Conservation (phyloP, 331 rosid species). For the Erythrophleum ivorense region DNA sequence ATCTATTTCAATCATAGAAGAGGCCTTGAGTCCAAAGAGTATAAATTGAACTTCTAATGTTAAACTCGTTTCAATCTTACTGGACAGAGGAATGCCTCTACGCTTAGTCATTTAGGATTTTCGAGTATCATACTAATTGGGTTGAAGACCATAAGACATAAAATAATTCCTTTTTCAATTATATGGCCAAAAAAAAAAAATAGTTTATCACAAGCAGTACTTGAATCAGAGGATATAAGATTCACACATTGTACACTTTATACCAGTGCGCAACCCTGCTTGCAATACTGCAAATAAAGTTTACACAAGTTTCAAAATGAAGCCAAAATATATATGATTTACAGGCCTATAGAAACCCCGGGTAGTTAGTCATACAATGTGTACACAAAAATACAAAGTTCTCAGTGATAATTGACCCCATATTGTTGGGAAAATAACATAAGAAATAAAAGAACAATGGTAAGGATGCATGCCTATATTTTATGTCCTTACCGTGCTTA, state of each 20-base stretch:
- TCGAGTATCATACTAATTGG: background rate
- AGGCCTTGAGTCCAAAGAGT: too few relatives aligned
- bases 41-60: too few relatives aligned
- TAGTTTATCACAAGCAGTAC: background rate
- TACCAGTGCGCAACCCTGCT: background rate
- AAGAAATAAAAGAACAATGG: conserved; percentile 23
- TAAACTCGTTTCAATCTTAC: background rate
- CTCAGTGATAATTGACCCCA: conserved; percentile 1
- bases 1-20: too few relatives aligned
- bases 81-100: background rate
- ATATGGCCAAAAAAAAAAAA: background rate
- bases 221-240: background rate
- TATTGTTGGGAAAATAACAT: conserved; percentile 31
- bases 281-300: background rate
- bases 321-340: background rate
- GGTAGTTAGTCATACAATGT: background rate
- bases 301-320: background rate
- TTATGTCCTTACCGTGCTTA: conserved; percentile 33
- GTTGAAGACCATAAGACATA: background rate
- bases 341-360: background rate
- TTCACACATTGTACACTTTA: background rate
- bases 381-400: background rate
- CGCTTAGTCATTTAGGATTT: background rate
- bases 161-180: background rate
- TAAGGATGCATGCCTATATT: conserved; percentile 36